A percentile compares a stretch with the other conserved stretches of the same genome.
phyloP scores from a whole-genome alignment of 352 stramenopile genomes.

The Globisporangium emineosum region DNA sequence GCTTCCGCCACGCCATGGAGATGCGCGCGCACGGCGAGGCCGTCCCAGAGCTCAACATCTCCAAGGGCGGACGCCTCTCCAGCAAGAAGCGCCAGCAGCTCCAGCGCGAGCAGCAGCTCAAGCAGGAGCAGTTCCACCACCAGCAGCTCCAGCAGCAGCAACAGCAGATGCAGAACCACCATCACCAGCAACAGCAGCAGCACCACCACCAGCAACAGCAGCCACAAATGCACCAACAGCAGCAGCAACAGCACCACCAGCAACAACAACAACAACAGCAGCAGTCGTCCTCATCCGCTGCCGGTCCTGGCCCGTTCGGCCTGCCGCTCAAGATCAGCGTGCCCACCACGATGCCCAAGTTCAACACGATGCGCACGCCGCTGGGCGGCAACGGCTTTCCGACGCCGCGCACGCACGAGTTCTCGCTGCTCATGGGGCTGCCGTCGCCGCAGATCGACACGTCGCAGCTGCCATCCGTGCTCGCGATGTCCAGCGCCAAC shows the following conservation, averaged over 20 bases:
- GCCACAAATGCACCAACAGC: conserved; percentile 25
- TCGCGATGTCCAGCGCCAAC: conserved; percentile 61
- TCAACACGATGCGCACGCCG: conserved; percentile 47
- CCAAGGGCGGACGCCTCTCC: conserved; percentile 62
- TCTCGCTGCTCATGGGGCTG: conserved; percentile 61
- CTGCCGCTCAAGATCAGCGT: conserved; percentile 75
- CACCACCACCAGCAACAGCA: conserved; percentile 8
- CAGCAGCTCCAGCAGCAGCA: conserved; percentile 70
- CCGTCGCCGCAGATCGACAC: conserved; percentile 72
- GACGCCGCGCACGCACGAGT: conserved; percentile 67
- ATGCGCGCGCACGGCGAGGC: conserved; percentile 64
- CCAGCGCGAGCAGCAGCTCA: conserved; percentile 63
- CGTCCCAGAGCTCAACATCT: conserved; percentile 74
- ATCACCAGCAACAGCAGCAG: conserved; percentile 12
- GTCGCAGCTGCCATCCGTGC: conserved; percentile 63
- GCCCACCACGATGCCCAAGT: conserved; percentile 65
- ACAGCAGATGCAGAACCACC: conserved; percentile 33
- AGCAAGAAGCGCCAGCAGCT: conserved; percentile 74
- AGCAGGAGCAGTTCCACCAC: conserved; percentile 77
- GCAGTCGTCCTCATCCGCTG: conserved; percentile 12
- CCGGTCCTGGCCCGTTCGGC: conserved; percentile 47
- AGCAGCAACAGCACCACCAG: conserved; percentile 2
- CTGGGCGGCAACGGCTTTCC: conserved; percentile 60
- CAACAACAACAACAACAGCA: conserved; percentile 22
- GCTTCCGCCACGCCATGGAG: conserved; percentile 77